Evolutionary conservation across 1,284 basidiomycete species (phyloP).

Genomic region (Xanthoconium separans): DNA sequence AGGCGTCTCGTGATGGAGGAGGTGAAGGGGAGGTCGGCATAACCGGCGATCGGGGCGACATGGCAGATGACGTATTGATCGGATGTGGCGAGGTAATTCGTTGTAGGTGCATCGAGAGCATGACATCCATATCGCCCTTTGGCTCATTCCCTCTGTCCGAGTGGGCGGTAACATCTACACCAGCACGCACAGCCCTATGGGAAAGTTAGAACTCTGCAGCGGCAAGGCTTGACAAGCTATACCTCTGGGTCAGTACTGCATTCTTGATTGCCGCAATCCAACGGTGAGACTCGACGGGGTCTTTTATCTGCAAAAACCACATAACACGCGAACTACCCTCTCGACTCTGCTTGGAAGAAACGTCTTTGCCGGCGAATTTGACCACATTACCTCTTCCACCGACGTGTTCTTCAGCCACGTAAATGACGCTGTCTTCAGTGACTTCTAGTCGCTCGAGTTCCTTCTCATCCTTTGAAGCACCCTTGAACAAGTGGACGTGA

Average conservation of each 20-base stretch:
- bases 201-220: conserved; percentile 1
- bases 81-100: conserved; percentile 43
- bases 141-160: conserved; percentile 53
- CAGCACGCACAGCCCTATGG: conserved; percentile 61
- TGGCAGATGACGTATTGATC: conserved; percentile 14
- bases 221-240: conserved; percentile 6
- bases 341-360: conserved; percentile 46
- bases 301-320: conserved; percentile 68
- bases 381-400: conserved; percentile 62
- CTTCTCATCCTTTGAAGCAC: conserved; percentile 51
- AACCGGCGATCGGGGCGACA: conserved; percentile 14
- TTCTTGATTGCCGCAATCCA: conserved; percentile 76
- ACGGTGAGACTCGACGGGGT: conserved; percentile 58
- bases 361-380: conserved; percentile 63
- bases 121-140: conserved; percentile 75
- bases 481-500: conserved; percentile 73
- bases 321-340: conserved; percentile 14
- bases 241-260: conserved; percentile 70
- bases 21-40: conserved; percentile 44
- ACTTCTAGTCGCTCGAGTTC: conserved; percentile 74
- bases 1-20: conserved; percentile 38
- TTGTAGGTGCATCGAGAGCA: conserved; percentile 74
- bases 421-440: conserved; percentile 70
- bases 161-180: conserved; percentile 50
- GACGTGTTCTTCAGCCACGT: conserved; percentile 67